Evolutionary conservation across 768 basidiomycete species (phyloP).

Genomic region (Asterophora lycoperdoides): DNA sequence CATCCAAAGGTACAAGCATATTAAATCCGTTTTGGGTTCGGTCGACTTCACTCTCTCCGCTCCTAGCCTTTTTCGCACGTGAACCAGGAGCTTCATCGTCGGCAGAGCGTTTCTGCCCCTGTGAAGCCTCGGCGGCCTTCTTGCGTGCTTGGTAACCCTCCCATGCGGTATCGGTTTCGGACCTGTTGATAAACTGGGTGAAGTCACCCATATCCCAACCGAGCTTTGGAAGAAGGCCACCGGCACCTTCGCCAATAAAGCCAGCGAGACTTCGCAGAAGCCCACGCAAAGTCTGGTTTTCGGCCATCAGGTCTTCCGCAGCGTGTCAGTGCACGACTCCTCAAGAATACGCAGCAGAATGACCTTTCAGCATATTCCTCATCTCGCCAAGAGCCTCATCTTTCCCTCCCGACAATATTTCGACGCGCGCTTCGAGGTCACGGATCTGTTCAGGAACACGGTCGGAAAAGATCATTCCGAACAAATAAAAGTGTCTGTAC

Average conservation of each 20-base stretch:
- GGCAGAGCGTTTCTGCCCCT: conserved; percentile 48
- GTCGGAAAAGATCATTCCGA: background rate
- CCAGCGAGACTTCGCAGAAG: conserved; percentile 70
- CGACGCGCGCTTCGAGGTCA: conserved; percentile 93
- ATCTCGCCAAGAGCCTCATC: conserved; percentile 85
- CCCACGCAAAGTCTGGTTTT: conserved; percentile 81
- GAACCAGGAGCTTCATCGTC: conserved; percentile 40
- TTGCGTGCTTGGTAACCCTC: conserved; percentile 82
- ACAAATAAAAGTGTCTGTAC: conserved; percentile 31
- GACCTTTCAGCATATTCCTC: conserved; percentile 77
- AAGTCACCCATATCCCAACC: conserved; percentile 80
- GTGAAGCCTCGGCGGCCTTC: conserved; percentile 29
- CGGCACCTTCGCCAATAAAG: conserved; percentile 87
- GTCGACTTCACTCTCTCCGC: conserved; percentile 38
- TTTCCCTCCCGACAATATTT: conserved; percentile 87
- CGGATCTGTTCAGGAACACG: conserved; percentile 61
- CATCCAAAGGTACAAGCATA: conserved; percentile 52
- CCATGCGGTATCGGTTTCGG: conserved; percentile 92
- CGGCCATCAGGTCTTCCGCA: conserved; percentile 74
- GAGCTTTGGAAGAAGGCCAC: conserved; percentile 70
- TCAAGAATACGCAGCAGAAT: conserved; percentile 12
- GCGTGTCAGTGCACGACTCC: background rate
- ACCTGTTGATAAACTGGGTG: conserved; percentile 74
- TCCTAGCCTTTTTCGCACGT: conserved; percentile 51
- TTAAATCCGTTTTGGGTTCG: conserved; percentile 45